Percentiles rank a stretch among this genome's conserved stretches.
Conservation (phyloP, 2,329 filamentous ascomycete genomes). For the Diaporthe eres region DNA sequence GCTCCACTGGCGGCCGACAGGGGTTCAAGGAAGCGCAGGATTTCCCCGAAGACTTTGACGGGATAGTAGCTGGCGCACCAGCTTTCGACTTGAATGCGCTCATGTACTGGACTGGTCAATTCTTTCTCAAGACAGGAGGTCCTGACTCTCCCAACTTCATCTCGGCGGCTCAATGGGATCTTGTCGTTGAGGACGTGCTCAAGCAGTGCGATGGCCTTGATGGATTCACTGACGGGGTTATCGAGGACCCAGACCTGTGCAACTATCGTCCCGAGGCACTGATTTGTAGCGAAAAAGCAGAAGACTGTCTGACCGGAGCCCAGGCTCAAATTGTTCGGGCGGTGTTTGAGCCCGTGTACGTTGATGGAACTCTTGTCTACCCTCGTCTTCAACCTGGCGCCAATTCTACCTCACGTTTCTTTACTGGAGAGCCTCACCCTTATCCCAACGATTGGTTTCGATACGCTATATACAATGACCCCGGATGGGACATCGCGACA, state of each 20-base stretch:
- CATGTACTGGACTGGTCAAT: constrained; percentile 58
- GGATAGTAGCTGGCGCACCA: constrained; percentile 63
- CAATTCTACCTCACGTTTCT: constrained; percentile 55
- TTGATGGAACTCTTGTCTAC: constrained; percentile 61
- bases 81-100: constrained; percentile 67
- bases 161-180: constrained; percentile 53
- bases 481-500: constrained; percentile 56
- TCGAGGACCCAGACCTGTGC: constrained; percentile 62
- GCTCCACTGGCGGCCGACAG: constrained; percentile 71
- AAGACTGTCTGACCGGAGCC: constrained; percentile 52
- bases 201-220: constrained; percentile 66
- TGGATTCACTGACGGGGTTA: constrained; percentile 63
- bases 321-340: constrained; percentile 46
- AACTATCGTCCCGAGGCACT: constrained; percentile 55
- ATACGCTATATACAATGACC: constrained; percentile 62
- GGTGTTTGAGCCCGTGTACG: constrained; percentile 42
- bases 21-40: constrained; percentile 67
- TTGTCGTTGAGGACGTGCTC: constrained; percentile 59
- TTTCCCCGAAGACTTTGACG: constrained; percentile 70
- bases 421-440: constrained; percentile 56
- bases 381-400: constrained; percentile 64
- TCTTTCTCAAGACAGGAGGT: constrained; percentile 61
- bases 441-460: constrained; percentile 63
- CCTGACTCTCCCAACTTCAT: constrained; percentile 54
- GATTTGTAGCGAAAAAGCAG: constrained; percentile 38